These are phyloP conservation scores for Hemisphaericaspora nanyangensis DNA, from an alignment of 805 yeast species.

Conservation along the genomic window DNA sequence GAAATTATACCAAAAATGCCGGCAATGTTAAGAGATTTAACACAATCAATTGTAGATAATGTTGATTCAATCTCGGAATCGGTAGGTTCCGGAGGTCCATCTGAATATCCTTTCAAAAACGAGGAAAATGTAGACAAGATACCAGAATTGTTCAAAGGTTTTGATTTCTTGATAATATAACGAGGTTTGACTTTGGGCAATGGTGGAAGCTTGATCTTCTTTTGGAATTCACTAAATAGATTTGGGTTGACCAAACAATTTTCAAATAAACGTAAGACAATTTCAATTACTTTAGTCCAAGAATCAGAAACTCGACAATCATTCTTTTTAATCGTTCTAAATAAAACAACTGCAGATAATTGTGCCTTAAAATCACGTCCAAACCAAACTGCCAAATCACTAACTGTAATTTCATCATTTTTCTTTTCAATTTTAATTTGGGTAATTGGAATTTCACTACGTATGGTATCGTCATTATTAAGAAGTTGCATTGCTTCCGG, in stretches of 20 bases:
- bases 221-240: conserved; percentile 61
- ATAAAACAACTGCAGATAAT: conserved; percentile 78
- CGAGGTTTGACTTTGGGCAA: conserved; percentile 65
- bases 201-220: conserved; percentile 45
- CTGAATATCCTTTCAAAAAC: conserved; percentile 81
- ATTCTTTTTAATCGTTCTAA: conserved; percentile 66
- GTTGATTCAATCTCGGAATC: conserved; percentile 91
- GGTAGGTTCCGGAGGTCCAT: conserved; percentile 87
- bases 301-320: conserved; percentile 46
- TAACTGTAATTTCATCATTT: conserved; percentile 62
- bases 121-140: conserved; percentile 89
- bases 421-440: conserved; percentile 50
- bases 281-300: conserved; percentile 60
- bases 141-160: conserved; percentile 69
- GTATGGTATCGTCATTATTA: conserved; percentile 20
- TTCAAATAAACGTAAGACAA: conserved; percentile 63
- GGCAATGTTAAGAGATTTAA: conserved; percentile 62
- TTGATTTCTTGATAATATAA: conserved; percentile 57
- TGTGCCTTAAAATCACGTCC: conserved; percentile 94
- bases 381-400: conserved; percentile 75
- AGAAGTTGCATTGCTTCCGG: background rate
- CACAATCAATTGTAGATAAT: conserved; percentile 75
- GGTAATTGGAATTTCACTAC: conserved; percentile 43
- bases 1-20: conserved; percentile 52
- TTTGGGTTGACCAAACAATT: conserved; percentile 67